Evolutionary conservation across 345 rosid genomes (phyloP).

Genomic region (Pistacia atlantica): DNA sequence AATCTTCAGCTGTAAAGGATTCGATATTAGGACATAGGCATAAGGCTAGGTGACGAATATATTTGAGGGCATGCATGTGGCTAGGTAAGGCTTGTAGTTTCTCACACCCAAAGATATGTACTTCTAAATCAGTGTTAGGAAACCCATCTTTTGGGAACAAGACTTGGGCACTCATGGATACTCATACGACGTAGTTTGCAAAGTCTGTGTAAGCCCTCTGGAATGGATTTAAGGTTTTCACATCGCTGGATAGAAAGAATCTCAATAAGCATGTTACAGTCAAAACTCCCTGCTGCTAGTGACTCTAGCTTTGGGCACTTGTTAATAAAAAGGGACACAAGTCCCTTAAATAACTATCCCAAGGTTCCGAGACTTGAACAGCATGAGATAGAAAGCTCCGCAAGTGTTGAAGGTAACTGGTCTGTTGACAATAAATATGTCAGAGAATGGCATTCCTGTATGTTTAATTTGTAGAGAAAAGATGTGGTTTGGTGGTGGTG

Average conservation of each 20-base stretch:
- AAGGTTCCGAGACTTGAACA: background rate
- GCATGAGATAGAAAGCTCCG: background rate
- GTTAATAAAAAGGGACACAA: background rate
- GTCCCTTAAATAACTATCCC: background rate
- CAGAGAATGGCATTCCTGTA: conserved; percentile 2
- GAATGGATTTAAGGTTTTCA: background rate
- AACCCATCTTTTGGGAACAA: background rate
- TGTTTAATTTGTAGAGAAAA: background rate
- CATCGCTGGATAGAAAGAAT: background rate
- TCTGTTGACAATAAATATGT: background rate
- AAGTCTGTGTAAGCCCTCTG: background rate
- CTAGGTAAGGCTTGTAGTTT: background rate
- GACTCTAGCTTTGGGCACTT: background rate
- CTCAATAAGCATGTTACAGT: background rate
- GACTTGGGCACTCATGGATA: background rate
- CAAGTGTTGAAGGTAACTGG: conserved; percentile 13
- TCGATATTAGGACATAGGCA: conserved; percentile 11
- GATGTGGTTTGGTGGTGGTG: background rate
- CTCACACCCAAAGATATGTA: too few species aligned
- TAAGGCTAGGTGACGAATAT: conserved; percentile 17
- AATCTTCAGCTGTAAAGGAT: conserved; percentile 20
- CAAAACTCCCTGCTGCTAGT: background rate
- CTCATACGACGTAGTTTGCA: background rate
- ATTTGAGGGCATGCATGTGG: conserved; percentile 4
- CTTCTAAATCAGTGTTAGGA: background rate